A percentile compares a stretch with the other conserved stretches of the same genome.
These are phyloP conservation scores for Geotrichum restrictum DNA, from an alignment of 1,139 yeast species.

Conservation along the genomic window DNA sequence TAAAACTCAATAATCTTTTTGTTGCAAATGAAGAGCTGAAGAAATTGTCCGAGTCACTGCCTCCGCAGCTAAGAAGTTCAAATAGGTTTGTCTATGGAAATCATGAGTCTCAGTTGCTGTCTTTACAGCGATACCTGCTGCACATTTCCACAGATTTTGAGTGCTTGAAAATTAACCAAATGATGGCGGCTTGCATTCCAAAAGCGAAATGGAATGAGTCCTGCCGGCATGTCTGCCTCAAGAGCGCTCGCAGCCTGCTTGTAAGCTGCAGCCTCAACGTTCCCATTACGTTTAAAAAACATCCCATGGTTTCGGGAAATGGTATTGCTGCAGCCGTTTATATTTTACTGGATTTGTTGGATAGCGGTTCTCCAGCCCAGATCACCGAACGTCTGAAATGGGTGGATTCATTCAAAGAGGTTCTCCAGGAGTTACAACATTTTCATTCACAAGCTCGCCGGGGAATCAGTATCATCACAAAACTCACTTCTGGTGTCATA, in stretches of 20 bases:
- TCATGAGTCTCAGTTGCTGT: slow-evolving; percentile 8
- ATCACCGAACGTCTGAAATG: slow-evolving; percentile 16
- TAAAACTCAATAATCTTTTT: not conserved
- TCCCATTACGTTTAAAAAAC: slow-evolving; percentile 20
- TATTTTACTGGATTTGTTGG: slow-evolving; percentile 20
- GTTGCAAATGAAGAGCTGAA: slow-evolving; percentile 16
- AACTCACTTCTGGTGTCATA: slow-evolving; percentile 16
- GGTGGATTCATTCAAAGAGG: slow-evolving; percentile 17
- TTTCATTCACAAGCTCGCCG: slow-evolving; percentile 21
- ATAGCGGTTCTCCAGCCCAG: slow-evolving; percentile 11
- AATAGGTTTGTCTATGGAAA: slow-evolving; percentile 15
- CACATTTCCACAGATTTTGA: slow-evolving; percentile 20
- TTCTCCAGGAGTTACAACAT: slow-evolving; percentile 15
- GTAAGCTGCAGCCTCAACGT: slow-evolving; percentile 8
- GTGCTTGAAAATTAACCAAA: slow-evolving; percentile 18
- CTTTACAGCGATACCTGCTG: slow-evolving; percentile 19
- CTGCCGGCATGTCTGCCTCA: slow-evolving; percentile 14
- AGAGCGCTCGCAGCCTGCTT: slow-evolving; percentile 16
- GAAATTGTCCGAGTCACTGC: slow-evolving; percentile 4
- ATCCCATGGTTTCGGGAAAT: slow-evolving; percentile 21
- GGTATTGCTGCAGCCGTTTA: slow-evolving; percentile 22
- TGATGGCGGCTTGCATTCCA: slow-evolving; percentile 19
- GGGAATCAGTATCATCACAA: slow-evolving; percentile 19
- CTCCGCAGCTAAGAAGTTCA: slow-evolving; percentile 1
- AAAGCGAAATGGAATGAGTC: slow-evolving; percentile 19